Conservation (phyloP, 1,284 basidiomycete genomes). For the Neolentinus lepideus region DNA sequence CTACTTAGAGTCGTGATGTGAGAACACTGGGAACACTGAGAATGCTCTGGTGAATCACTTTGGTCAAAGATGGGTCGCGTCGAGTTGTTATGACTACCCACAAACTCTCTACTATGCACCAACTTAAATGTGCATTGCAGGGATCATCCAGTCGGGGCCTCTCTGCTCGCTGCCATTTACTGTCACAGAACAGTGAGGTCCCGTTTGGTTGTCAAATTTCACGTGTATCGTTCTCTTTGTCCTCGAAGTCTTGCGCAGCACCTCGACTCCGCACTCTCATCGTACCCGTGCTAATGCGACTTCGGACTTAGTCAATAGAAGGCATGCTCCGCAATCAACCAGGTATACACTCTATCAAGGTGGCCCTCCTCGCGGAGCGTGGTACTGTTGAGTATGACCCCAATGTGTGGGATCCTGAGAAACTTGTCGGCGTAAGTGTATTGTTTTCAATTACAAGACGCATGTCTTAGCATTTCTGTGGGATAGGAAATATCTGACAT, state of each 20-base stretch:
- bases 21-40: background rate
- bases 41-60: background rate
- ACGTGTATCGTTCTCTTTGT: too few species aligned
- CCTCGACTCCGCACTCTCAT: too few species aligned
- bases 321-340: constrained; percentile 77
- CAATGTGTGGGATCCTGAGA: constrained; percentile 71
- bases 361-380: constrained; percentile 91
- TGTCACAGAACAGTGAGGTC: background rate
- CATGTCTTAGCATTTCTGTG: constrained; percentile 9
- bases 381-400: constrained; percentile 89
- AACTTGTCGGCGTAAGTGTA: constrained; percentile 63
- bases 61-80: background rate
- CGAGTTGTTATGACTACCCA: background rate
- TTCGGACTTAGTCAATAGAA: constrained; percentile 73
- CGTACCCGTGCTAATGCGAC: constrained; percentile 6
- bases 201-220: too few species aligned
- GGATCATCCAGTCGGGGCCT: background rate
- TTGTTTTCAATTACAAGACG: background rate
- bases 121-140: background rate
- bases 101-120: background rate
- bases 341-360: constrained; percentile 85
- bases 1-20: background rate
- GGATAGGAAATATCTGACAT: constrained; percentile 84
- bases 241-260: too few species aligned
- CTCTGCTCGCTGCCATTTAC: background rate